Evolutionary conservation across 2,329 filamentous ascomycete species (phyloP), one percentile per base, ranked within the genome.

Genomic region (Keithomyces neogunnii): DNA sequence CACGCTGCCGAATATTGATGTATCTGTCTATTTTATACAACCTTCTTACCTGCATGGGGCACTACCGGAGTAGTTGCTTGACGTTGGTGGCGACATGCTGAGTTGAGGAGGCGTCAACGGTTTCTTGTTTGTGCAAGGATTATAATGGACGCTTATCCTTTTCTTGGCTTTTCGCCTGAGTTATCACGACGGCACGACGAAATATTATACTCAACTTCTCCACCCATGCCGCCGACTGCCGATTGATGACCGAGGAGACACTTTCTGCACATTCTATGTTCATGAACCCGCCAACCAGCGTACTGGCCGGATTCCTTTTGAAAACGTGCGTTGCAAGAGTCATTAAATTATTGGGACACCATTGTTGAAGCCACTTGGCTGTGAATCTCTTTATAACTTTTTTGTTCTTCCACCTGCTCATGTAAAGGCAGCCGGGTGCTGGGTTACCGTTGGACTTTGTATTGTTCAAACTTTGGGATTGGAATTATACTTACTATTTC

Each of bases 381-480:
- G 32, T 32, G 19, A 19, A 30, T 19, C 32, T 38, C 29, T 28
- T 33, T 38, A 26, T 26, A 19, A 19, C 11, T 29, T 29, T 28
- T 4, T 39, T 9, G 1, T 13, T n/a, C 13, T 45, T 39, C 31
- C 19, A 28, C 8, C 30, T 45, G 29, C 9, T 43, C 19, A 11
- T 42, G 33, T 30, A 19, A 45, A 48, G 46, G 33, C 39, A 45
- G 46, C 39, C 45, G 46, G 40, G 45, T 39, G 47, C 50, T 40
- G 45, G 50, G 45, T 49, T 40, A 45, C 38, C 29, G 46, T 52
- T 42, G 33, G 49, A 19, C 47, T 47, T 9, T 32, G 11, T 42
- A 28, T 35, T 26, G 3, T 44, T 3, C 28, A 29, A 9, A 30
- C 8, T 44, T 30, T 30, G 4, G 7, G n/a, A 28, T 30, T 44